These are phyloP conservation scores for Ramicandelaber brevisporus DNA, from an alignment of 192 early-diverging fungal species.

Conservation along the genomic window DNA sequence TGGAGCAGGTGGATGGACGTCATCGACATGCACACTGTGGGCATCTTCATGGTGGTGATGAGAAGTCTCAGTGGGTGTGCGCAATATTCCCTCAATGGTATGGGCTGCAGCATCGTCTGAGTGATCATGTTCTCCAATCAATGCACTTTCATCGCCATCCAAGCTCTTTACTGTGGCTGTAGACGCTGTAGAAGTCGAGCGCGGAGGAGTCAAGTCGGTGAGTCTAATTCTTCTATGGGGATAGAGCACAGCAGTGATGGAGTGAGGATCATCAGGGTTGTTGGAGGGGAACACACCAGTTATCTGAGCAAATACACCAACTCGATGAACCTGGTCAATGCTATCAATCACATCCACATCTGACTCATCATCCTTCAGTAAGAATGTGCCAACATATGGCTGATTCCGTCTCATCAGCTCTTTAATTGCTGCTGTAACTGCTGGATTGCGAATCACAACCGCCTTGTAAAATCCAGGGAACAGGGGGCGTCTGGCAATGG, in stretches of 20 bases:
- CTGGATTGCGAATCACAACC: constrained; percentile 83
- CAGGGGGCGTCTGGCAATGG: constrained; percentile 72
- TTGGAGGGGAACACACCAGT: constrained; percentile 75
- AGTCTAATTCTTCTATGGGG: constrained; percentile 81
- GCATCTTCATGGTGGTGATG: too few species aligned
- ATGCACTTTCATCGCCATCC: too few species aligned
- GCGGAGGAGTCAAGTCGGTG: constrained; percentile 5
- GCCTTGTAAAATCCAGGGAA: constrained; percentile 98
- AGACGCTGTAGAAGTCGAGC: background rate
- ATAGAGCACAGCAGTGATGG: constrained; percentile 81
- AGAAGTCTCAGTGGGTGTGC: constrained; percentile 10
- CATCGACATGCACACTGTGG: too few species aligned
- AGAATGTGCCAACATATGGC: constrained; percentile 91
- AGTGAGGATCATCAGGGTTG: constrained; percentile 42
- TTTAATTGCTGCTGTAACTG: constrained; percentile 77
- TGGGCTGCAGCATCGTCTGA: background rate
- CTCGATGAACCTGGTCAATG: constrained; percentile 53
- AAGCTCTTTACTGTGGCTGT: too few species aligned
- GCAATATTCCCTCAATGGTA: background rate
- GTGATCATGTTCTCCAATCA: too few species aligned
- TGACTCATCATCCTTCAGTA: constrained; percentile 71
- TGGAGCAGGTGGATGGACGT: background rate
- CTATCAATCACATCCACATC: constrained; percentile 59
- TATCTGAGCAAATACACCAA: constrained; percentile 95
- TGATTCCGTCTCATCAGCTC: constrained; percentile 72